These are phyloP conservation scores for Sarocladiaceae sp. DNA, from an alignment of 2,329 filamentous ascomycete species.

Conservation along the genomic window DNA sequence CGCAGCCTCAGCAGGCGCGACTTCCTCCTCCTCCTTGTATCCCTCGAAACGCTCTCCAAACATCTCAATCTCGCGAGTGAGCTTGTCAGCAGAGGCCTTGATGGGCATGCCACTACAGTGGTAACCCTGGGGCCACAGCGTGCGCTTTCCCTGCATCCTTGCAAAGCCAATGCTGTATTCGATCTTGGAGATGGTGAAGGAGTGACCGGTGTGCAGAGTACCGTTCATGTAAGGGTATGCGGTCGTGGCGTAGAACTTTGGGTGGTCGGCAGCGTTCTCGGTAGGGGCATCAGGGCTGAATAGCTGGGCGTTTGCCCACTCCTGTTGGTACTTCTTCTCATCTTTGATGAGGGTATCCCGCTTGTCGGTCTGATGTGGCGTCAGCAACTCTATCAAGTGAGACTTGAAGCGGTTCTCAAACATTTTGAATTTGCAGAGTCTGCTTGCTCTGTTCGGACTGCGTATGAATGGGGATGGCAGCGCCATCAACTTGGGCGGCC, in stretches of 20 bases:
- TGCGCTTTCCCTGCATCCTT: conserved; percentile 82
- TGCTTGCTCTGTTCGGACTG: conserved; percentile 8
- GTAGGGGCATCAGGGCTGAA: conserved; percentile 85
- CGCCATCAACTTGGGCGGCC: conserved; percentile 9
- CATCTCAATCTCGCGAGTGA: conserved; percentile 78
- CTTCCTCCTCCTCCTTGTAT: conserved; percentile 57
- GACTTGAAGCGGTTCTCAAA: neutral
- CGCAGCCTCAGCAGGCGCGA: conserved; percentile 40
- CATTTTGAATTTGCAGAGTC: conserved; percentile 7
- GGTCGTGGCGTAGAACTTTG: conserved; percentile 77
- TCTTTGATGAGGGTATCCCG: conserved; percentile 72
- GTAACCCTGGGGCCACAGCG: conserved; percentile 87
- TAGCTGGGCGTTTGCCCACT: conserved; percentile 46
- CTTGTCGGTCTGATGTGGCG: conserved; percentile 64
- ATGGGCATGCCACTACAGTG: conserved; percentile 95
- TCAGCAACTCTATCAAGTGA: neutral
- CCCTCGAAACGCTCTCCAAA: conserved; percentile 83
- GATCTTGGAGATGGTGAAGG: conserved; percentile 85
- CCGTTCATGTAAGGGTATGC: conserved; percentile 71
- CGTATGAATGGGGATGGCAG: conserved; percentile 8
- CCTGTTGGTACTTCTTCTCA: conserved; percentile 88
- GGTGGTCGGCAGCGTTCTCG: conserved; percentile 71
- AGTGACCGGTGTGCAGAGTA: conserved; percentile 82
- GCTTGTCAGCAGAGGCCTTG: conserved; percentile 94
- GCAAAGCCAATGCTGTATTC: conserved; percentile 86